Base-by-base conservation (phyloP, 352 stramenopile genomes). In the Phytophthora citricola region DNA sequence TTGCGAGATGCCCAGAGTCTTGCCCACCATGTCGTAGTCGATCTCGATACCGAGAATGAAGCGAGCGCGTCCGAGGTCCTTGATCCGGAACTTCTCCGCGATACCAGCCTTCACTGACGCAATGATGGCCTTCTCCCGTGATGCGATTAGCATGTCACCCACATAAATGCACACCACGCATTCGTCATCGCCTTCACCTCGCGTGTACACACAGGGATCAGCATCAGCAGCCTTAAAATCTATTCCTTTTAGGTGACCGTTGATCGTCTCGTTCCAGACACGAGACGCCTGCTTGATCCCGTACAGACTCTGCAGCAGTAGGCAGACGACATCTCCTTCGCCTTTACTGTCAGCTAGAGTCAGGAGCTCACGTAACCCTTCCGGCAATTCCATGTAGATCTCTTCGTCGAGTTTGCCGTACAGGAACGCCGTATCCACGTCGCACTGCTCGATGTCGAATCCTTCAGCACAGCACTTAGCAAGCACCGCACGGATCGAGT, bases 301-400 rank as follows among this genome's bases (percentile, higher is more conserved):
- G 4, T 48, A 49, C 15, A 40, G 20, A 48, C 38, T 49, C n/a
- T 58, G 51, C 3, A 58, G 38, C 3, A 58, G 24, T 6, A 58
- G 7, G 11, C 50, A 58, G 3, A 49, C 26, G n/a, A 45, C 41
- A 17, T 60, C n/a, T 3, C 44, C 53, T 61, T 61, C 53, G 10
- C 29, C 41, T 52, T 52, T 11, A 12, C 17, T n/a, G 17, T 52
- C 11, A 3, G 53, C 41, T 9, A 52, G 52, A 14, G 12, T 41
- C 17, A 45, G 15, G 0, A 61, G 12, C 0, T 32, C 40, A 1
- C 53, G 11, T 12, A 61, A 38, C 51, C 17, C 17, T 20, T 20
- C 17, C 17, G 17, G 17, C 1, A 20, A 20, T 0, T 20, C 51
- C 9, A 45, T 56, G 32, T 44, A 56, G 17, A 56, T 45, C 11